Evolutionary conservation across 352 stramenopile species (phyloP).

Genomic region (Halophytophthora batemanensis): DNA sequence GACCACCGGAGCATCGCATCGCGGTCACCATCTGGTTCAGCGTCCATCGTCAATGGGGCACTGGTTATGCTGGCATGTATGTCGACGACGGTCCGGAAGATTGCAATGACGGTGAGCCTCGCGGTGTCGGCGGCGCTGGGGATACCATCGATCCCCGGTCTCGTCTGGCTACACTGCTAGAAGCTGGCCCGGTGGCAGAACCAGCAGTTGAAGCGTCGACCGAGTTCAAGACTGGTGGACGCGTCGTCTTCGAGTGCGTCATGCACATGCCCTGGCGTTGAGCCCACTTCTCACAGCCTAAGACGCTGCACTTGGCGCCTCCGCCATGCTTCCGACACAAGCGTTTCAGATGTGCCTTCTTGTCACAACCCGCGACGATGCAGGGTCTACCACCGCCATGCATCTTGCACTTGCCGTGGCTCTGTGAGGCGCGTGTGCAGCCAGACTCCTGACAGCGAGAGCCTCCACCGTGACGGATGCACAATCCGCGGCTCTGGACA

Average conservation of each 20-base stretch:
- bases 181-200: too few relatives aligned
- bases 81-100: too few relatives aligned
- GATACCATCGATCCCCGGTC: too few relatives aligned
- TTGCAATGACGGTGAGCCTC: too few relatives aligned
- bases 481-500: slow-evolving; percentile 49
- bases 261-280: slow-evolving; percentile 85
- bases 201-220: too few relatives aligned
- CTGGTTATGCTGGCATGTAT: too few relatives aligned
- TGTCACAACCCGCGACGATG: slow-evolving; percentile 67
- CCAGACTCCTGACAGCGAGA: slow-evolving; percentile 50
- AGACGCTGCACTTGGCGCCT: slow-evolving; percentile 65
- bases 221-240: too few relatives aligned
- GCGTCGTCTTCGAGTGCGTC: slow-evolving; percentile 62
- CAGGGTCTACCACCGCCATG: slow-evolving; percentile 52
- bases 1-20: too few relatives aligned
- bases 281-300: slow-evolving; percentile 78
- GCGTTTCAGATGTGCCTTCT: slow-evolving; percentile 80
- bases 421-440: slow-evolving; percentile 59
- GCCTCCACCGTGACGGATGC: slow-evolving; percentile 56
- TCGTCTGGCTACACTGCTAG: too few relatives aligned
- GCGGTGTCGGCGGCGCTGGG: too few relatives aligned
- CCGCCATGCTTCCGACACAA: slow-evolving; percentile 83
- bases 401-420: slow-evolving; percentile 67
- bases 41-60: too few relatives aligned
- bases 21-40: too few relatives aligned